Base-by-base conservation (phyloP, 1,284 basidiomycete species). In the Coniophora puteana region DNA sequence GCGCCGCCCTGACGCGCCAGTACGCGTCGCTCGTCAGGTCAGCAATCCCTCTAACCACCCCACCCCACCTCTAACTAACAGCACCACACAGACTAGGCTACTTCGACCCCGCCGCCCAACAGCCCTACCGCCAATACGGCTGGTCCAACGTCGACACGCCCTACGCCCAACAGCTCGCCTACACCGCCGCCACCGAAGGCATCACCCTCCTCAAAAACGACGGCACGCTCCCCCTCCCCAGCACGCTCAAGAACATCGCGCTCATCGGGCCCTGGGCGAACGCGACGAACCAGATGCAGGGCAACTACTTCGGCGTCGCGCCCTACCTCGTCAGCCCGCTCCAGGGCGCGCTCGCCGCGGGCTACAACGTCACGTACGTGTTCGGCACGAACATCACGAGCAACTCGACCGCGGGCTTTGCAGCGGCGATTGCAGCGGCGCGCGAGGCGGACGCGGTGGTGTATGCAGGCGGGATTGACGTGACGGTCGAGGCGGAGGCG, bases 351-450 rank as follows among this genome's bases (percentile, higher is more conserved):
- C 54, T 65, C 28, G 54, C 65, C 18, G 67, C 72, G 21, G 74
- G 75, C 4, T 77, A 69, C 52, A 56, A 64, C 0, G 69, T 68
- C 17, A 67, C 65, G 6, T 72, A 68, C 44, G 61, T 57, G 2
- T 28, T 51, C 8, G 76, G 76, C 13, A 75, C 74, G 0, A 54
- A 49, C 11, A 66, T 72, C 26, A 63, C 60, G 16, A 56, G 60
- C 4, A 67, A 59, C 14, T 56, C 59, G 26, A 71, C 66, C 4
- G 53, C 56, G 29, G 70, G 69, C 1, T 78, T 78, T 50, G 63
- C 67, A 21, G 85, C 79, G 2, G 87, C 87, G 4, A 54, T 76
- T 18, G 65, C 79, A 5, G 86, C 86, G 8, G 78, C 80, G 10
- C 62, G 70, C 22, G 78, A 82, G 46, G 81, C 74, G 21, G 73